Percentiles rank a stretch among this genome's conserved stretches.
Conservation (phyloP, 1,139 yeast species). For the Candida sp. region DNA sequence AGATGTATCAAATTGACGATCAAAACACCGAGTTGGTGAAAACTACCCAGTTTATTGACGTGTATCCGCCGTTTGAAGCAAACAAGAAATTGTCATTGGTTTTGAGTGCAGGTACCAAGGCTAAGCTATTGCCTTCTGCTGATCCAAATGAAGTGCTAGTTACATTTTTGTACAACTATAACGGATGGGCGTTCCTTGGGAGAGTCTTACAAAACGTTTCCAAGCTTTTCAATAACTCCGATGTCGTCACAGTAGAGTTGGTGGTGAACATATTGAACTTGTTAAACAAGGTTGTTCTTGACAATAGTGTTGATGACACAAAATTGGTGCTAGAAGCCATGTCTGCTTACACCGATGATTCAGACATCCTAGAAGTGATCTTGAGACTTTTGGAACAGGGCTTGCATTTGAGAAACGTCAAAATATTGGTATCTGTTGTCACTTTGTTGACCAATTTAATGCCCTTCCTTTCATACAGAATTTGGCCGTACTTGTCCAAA, state of each 20-base stretch:
- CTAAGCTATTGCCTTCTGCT: slow-evolving; percentile 62
- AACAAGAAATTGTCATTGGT: slow-evolving; percentile 48
- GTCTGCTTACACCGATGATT: slow-evolving; percentile 64
- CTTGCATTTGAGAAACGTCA: slow-evolving; percentile 56
- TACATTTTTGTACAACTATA: slow-evolving; percentile 72
- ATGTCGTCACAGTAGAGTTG: slow-evolving; percentile 37
- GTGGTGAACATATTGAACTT: slow-evolving; percentile 56
- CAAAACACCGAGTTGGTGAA: slow-evolving; percentile 55
- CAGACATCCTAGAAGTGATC: slow-evolving; percentile 72
- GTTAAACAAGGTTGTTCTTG: slow-evolving; percentile 50
- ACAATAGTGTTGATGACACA: slow-evolving; percentile 44
- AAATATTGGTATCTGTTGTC: slow-evolving; percentile 50
- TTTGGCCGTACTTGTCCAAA: slow-evolving; percentile 79
- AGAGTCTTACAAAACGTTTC: slow-evolving; percentile 71
- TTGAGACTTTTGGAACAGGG: slow-evolving; percentile 73
- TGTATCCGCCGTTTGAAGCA: slow-evolving; percentile 55
- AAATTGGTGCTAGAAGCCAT: slow-evolving; percentile 54
- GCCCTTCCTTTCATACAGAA: slow-evolving; percentile 60
- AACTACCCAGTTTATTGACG: slow-evolving; percentile 41
- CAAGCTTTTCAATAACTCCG: slow-evolving; percentile 36
- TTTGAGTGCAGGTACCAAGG: slow-evolving; percentile 63
- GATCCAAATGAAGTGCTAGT: slow-evolving; percentile 54
- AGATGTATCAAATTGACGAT: slow-evolving; percentile 51
- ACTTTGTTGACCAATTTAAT: slow-evolving; percentile 55
- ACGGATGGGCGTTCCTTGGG: slow-evolving; percentile 90